Percentiles rank a stretch among this genome's conserved stretches.
Conservation (phyloP, 768 basidiomycete species). For the Sarcodon aspratus region DNA sequence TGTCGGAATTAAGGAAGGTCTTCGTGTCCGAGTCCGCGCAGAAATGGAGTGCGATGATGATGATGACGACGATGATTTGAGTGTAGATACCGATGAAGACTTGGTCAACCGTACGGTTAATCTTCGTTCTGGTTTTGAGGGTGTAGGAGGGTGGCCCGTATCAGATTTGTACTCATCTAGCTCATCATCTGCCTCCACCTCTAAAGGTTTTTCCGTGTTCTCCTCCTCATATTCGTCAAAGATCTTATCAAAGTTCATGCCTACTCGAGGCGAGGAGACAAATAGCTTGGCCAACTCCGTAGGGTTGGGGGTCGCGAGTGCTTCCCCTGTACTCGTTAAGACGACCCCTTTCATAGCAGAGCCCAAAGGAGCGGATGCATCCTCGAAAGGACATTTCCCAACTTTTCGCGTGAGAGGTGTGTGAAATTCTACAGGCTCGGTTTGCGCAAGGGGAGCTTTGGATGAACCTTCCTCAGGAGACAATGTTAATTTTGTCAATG, state of each 20-base stretch:
- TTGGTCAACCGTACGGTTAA: neutral
- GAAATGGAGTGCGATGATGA: neutral
- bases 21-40: neutral
- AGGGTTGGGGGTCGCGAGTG: conserved; percentile 59
- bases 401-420: conserved; percentile 40
- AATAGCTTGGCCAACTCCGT: conserved; percentile 58
- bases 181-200: conserved; percentile 16
- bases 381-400: conserved; percentile 7
- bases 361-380: conserved; percentile 10
- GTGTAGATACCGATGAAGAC: neutral
- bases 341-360: conserved; percentile 52
- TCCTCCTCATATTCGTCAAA: conserved; percentile 47
- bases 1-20: neutral
- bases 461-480: conserved; percentile 11
- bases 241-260: conserved; percentile 67
- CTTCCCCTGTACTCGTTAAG: conserved; percentile 68
- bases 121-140: conserved; percentile 17
- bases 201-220: conserved; percentile 16
- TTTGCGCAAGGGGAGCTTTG: conserved; percentile 14
- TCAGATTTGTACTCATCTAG: conserved; percentile 12
- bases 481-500: conserved; percentile 25
- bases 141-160: conserved; percentile 27
- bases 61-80: neutral
- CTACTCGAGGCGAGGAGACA: conserved; percentile 56
- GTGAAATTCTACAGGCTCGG: conserved; percentile 20